Conservation (phyloP, 225 moss, liverwort and hornwort genomes). For the Antitrichia curtipendula region DNA sequence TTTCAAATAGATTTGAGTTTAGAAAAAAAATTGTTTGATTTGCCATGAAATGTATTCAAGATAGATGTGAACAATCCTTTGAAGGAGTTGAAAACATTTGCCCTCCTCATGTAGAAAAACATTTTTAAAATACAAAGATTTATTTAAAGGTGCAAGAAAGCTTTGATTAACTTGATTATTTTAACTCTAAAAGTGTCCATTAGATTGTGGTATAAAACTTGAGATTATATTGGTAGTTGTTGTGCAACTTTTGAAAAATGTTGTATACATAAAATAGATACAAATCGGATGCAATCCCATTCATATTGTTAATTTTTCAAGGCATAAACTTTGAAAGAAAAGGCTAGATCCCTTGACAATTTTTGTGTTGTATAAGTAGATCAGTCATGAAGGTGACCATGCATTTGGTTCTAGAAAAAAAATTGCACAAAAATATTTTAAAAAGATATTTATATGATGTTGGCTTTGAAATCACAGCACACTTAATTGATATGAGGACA, state of each 20-base stretch:
- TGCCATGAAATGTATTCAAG: neutral
- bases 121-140: neutral
- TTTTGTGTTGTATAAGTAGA: neutral
- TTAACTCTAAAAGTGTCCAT: neutral
- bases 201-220: neutral
- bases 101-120: neutral
- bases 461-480: neutral
- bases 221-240: neutral
- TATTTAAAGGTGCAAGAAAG: neutral
- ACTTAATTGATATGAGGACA: neutral
- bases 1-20: neutral
- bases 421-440: neutral
- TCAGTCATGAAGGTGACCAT: accelerated
- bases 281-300: neutral
- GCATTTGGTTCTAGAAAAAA: neutral
- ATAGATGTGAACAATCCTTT: neutral
- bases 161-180: neutral
- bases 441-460: neutral
- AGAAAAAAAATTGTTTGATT: neutral
- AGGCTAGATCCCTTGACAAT: neutral
- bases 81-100: neutral
- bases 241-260: neutral
- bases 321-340: neutral
- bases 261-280: neutral
- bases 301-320: too few relatives aligned